These are phyloP conservation scores for Pochonia chlamydosporia DNA, from an alignment of 2,329 filamentous ascomycete species.

Conservation along the genomic window DNA sequence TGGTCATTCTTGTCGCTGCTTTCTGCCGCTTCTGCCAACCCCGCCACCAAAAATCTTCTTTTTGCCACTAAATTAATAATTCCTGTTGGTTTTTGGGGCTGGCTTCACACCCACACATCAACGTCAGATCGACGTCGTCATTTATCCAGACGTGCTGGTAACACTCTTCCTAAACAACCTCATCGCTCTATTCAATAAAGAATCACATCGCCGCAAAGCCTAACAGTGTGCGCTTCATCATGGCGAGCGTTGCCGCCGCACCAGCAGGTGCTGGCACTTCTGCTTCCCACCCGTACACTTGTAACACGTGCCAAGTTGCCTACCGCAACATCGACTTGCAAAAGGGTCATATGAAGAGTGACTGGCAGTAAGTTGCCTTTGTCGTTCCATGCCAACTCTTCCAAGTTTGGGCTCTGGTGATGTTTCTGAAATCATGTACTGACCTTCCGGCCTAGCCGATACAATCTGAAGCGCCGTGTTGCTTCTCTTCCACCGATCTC, in stretches of 20 bases:
- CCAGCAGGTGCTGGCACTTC: slow-evolving; percentile 25
- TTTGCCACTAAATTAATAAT: slow-evolving; percentile 18
- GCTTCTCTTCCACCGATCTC: slow-evolving; percentile 85
- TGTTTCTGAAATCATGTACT: slow-evolving; percentile 1
- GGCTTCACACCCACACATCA: background rate
- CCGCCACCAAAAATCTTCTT: slow-evolving; percentile 21
- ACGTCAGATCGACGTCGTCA: background rate
- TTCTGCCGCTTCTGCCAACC: slow-evolving; percentile 9
- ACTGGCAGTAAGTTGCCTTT: slow-evolving; percentile 81
- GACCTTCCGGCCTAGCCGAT: slow-evolving; percentile 53
- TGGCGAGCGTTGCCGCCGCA: slow-evolving; percentile 38
- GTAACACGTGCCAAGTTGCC: slow-evolving; percentile 96
- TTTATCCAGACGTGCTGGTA: background rate
- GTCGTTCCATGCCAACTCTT: background rate
- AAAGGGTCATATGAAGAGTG: slow-evolving; percentile 92
- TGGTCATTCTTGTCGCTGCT: background rate
- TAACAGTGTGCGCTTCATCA: slow-evolving; percentile 21
- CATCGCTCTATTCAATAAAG: background rate
- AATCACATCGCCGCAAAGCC: background rate
- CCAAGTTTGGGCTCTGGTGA: background rate
- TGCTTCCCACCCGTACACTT: slow-evolving; percentile 82
- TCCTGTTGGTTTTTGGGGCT: background rate
- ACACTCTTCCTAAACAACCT: background rate
- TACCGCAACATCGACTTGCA: slow-evolving; percentile 93
- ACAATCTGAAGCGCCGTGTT: slow-evolving; percentile 93